Base-by-base conservation (phyloP, 768 basidiomycete species). In the Epithele typhae region DNA sequence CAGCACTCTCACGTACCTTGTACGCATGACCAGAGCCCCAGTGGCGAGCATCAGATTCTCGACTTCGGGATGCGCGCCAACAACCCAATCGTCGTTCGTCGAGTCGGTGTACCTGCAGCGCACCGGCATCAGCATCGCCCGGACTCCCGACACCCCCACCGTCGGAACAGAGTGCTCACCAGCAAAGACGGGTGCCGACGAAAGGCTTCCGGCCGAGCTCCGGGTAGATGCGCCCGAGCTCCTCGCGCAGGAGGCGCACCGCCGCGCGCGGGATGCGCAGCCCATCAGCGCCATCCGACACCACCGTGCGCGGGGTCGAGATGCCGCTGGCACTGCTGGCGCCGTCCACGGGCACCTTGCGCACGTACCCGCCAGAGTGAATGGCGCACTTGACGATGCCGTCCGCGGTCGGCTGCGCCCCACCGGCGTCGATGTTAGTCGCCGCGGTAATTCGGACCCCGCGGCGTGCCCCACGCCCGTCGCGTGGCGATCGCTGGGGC, bases 41-140 rank as follows among this genome's bases (percentile, higher is more conserved):
- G 94, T 94, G 1, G 92, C 94, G 23, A 97, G 64, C 43, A 93
- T 64, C 10, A 97, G 60, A 5, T 76, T 76, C 21, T 69, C 64
- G 53, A 83, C 74, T 12, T 64, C 62, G 0, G 81, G 80, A 54
- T 86, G 79, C 49, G 68, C 78, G 21, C 92, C 89, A 53, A 97
- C 90, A 35, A 96, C 69, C 90, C 92, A 97, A 64, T 97, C 78
- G 3, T 81, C 84, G 58, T 93, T 87, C 1, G 82, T 75, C 4
- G 92, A 81, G 57, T 96, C 94, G 19, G 84, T 84, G 62, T 97
- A 97, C 91, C 91, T 93, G 52, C 14, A 34, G 5, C 27, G 27
- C 27, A 14, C 40, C 30, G 12, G 35, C 9, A 19, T 33, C 21
- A 40, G 18, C 25, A 21, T 22, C 21, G 27, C 27, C 14, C 27